A percentile compares a stretch with the other conserved stretches of the same genome.
Evolutionary conservation across 1,284 basidiomycete species (phyloP).

Genomic region (Tetrapyrgos nigripes): DNA sequence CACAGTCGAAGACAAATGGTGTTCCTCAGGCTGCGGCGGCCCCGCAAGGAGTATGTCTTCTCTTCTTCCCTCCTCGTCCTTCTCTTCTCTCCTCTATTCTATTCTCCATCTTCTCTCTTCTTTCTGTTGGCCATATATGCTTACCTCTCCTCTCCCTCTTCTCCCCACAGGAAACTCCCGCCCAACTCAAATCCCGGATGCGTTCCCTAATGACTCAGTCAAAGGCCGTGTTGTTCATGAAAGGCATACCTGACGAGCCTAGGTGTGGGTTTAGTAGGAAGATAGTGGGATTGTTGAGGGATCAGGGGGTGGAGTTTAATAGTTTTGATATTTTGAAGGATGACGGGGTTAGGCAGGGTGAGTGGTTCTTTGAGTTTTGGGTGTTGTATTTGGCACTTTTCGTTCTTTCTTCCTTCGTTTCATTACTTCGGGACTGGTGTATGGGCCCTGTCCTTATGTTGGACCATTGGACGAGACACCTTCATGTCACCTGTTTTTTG

Average conservation of each 20-base stretch:
- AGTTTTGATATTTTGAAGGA: constrained; percentile 93
- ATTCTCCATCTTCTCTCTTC: constrained; percentile 35
- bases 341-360: constrained; percentile 63
- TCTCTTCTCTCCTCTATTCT: constrained; percentile 24
- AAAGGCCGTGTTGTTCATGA: constrained; percentile 95
- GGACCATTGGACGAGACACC: too few relatives aligned
- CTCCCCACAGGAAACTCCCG: constrained; percentile 56
- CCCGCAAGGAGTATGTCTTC: constrained; percentile 24
- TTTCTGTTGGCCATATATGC: too few relatives aligned
- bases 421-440: too few relatives aligned
- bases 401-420: neutral
- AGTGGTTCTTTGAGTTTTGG: constrained; percentile 15
- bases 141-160: too few relatives aligned
- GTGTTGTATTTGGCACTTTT: neutral
- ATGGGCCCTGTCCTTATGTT: too few relatives aligned
- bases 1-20: constrained; percentile 49
- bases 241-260: constrained; percentile 86
- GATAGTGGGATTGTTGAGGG: constrained; percentile 83
- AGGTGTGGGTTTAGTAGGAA: constrained; percentile 95
- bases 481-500: too few relatives aligned
- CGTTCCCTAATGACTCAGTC: constrained; percentile 71
- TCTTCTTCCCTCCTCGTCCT: constrained; percentile 21
- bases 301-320: constrained; percentile 81
- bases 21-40: constrained; percentile 43
- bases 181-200: constrained; percentile 71